Evolutionary conservation across 148 eudicot species (phyloP).

Genomic region (Dianthus caryophyllus): DNA sequence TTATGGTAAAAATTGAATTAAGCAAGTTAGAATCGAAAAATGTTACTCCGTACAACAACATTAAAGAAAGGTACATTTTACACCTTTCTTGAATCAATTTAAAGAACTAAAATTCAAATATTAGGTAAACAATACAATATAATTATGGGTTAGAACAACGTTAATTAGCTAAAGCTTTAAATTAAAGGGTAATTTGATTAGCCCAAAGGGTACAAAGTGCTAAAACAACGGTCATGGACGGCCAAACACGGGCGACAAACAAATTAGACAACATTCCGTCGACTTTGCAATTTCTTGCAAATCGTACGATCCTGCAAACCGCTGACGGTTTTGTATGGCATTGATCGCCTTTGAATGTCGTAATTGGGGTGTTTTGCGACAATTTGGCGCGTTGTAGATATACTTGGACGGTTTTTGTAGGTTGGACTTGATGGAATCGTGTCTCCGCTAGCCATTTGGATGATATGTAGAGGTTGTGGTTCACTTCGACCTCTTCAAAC

Average conservation of each 20-base stretch:
- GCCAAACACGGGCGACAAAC: slow-evolving; percentile 42
- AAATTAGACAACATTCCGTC: slow-evolving; percentile 31
- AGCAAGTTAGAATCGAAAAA: slow-evolving; percentile 7
- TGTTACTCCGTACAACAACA: slow-evolving; percentile 20
- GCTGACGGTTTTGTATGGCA: slow-evolving; percentile 5
- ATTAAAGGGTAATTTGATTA: slow-evolving; percentile 27
- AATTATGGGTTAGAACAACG: neutral
- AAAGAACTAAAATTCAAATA: neutral
- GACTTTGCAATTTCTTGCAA: slow-evolving; percentile 23
- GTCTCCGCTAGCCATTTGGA: slow-evolving; percentile 58
- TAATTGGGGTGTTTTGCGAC: neutral
- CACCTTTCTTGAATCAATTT: slow-evolving; percentile 18
- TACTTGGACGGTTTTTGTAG: slow-evolving; percentile 62
- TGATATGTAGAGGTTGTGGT: slow-evolving; percentile 51
- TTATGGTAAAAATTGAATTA: no score
- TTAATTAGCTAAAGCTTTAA: slow-evolving; percentile 9
- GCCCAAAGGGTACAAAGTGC: slow-evolving; percentile 56
- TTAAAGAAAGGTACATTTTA: slow-evolving; percentile 14
- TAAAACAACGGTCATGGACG: slow-evolving; percentile 50
- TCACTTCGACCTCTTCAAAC: slow-evolving; percentile 55
- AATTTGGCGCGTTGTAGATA: slow-evolving; percentile 30
- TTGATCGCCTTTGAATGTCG: neutral
- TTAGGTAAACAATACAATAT: neutral
- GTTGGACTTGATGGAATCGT: slow-evolving; percentile 60
- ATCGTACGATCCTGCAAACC: slow-evolving; percentile 21